Base-by-base conservation (phyloP, 768 basidiomycete species). In the Xerocomellus amylosporus region DNA sequence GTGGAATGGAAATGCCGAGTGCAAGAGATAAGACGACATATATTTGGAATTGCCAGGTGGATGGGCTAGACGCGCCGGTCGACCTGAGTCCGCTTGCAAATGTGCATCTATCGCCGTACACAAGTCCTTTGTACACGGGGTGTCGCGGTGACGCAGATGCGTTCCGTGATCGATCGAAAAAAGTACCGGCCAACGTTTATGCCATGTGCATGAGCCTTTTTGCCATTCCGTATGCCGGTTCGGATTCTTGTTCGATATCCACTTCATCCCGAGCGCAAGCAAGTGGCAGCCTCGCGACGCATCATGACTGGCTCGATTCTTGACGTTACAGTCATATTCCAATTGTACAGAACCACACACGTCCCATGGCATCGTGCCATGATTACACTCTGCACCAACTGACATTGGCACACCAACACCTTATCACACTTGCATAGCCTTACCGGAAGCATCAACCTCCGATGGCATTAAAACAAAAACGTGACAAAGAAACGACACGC, bases 151-250 rank as follows among this genome's bases (percentile, higher is more conserved):
- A 44, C 43, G 43, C 43, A 9, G 33, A 33, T 14, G 33, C 33
- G 33, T 33, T 33, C 33, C 14, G 13, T 33, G 33, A 33, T 33
- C 33, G 33, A 33, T 33, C 33, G 13, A 33, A 44, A 44, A 26
- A 26, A n/a, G 8, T 4, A 12, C 33, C 10, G n/a, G 13, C 10
- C 46, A 14, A 37, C 13, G 47, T 20, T 44, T 45, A 42, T 17
- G 40, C 49, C 49, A 43, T 34, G 49, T 50, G 49, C 49, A 34
- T 17, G 49, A 44, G 49, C 31, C 49, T 33, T 45, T 13, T 17
- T 7, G 31, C 15, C 40, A 44, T 44, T 31, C 49, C 24, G 37
- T 44, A 44, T 33, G 33, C 33, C 33, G 33, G 33, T 13, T 33
- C 33, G 13, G 14, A 2, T 33, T 33, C 33, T 14, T 6, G 14